phyloP scores from a whole-genome alignment of 2,329 filamentous ascomycete genomes.

The Tolypocladium ovalisporum region DNA sequence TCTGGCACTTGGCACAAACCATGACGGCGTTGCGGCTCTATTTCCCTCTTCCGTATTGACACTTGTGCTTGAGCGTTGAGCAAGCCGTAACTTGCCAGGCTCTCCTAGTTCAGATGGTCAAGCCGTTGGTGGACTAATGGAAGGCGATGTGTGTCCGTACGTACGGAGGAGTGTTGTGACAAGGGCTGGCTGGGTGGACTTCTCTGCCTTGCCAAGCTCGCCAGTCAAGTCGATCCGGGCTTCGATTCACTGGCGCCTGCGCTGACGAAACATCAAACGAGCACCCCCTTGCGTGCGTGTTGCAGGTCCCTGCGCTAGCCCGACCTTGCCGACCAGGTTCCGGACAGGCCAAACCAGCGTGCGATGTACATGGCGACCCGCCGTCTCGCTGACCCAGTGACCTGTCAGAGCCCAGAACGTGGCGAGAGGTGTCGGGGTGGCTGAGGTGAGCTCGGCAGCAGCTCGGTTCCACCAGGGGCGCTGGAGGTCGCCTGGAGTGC shows the following conservation, averaged over 20 bases:
- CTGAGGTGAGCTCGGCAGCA: neutral
- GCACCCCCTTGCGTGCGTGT: neutral
- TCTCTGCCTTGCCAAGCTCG: neutral
- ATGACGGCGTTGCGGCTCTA: conserved; percentile 20
- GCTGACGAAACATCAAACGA: neutral
- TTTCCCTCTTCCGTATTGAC: neutral
- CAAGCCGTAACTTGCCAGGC: neutral
- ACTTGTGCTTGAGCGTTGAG: neutral
- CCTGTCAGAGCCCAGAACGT: neutral
- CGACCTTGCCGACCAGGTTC: neutral
- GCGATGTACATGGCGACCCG: neutral
- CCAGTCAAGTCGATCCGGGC: neutral
- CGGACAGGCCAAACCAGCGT: neutral
- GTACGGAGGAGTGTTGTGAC: neutral
- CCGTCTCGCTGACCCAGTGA: neutral
- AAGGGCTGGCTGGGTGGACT: neutral
- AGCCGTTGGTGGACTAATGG: neutral
- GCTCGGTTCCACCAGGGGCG: neutral
- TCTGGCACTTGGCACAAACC: conserved; percentile 56
- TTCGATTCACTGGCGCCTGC: neutral
- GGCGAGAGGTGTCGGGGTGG: neutral
- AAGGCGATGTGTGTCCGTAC: neutral
- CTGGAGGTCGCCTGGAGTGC: neutral
- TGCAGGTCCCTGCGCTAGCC: neutral
- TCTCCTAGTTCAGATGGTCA: too few species aligned